Percentiles rank a stretch among this genome's conserved stretches.
phyloP scores from a whole-genome alignment of 2,329 filamentous ascomycete genomes.

The Aureobasidium leucospermi region DNA sequence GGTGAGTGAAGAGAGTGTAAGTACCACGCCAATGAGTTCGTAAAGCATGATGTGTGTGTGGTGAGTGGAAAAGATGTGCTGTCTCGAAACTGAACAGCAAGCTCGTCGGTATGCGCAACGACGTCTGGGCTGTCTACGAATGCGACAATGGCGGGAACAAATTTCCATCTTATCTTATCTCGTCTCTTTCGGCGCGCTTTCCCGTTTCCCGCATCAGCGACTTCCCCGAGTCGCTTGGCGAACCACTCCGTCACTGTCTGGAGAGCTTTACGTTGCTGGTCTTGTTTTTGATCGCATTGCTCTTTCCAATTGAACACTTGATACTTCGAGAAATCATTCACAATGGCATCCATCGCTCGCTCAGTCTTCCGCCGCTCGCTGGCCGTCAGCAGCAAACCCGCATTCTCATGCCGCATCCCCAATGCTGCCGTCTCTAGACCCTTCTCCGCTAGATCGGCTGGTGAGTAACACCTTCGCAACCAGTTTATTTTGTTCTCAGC shows the following conservation, averaged over 20 bases:
- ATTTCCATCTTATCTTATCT: slow-evolving; percentile 12
- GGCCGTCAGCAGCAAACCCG: slow-evolving; percentile 6
- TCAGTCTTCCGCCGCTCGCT: slow-evolving; percentile 14
- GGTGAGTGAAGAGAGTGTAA: not conserved
- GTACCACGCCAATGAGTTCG: slow-evolving; percentile 91
- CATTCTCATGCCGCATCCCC: slow-evolving; percentile 1
- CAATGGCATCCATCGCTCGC: slow-evolving; percentile 15
- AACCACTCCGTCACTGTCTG: not conserved
- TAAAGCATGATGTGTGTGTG: slow-evolving; percentile 67
- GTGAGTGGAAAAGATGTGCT: not conserved
- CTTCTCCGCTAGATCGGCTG: slow-evolving; percentile 10
- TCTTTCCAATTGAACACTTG: not conserved
- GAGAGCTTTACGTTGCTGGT: not conserved
- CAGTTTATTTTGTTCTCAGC: not conserved
- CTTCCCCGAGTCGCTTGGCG: slow-evolving; percentile 1
- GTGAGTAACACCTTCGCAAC: not conserved
- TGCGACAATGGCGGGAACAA: not conserved
- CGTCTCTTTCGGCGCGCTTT: not conserved
- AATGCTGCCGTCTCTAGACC: not conserved
- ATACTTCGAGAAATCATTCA: not conserved
- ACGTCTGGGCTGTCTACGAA: not conserved
- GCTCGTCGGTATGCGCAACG: not conserved
- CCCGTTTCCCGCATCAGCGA: not conserved
- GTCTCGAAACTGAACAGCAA: not conserved
- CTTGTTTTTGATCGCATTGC: not conserved